Evolutionary conservation across 2,329 filamentous ascomycete genomes (phyloP).

Genomic region (Pseudocercospora musae): DNA sequence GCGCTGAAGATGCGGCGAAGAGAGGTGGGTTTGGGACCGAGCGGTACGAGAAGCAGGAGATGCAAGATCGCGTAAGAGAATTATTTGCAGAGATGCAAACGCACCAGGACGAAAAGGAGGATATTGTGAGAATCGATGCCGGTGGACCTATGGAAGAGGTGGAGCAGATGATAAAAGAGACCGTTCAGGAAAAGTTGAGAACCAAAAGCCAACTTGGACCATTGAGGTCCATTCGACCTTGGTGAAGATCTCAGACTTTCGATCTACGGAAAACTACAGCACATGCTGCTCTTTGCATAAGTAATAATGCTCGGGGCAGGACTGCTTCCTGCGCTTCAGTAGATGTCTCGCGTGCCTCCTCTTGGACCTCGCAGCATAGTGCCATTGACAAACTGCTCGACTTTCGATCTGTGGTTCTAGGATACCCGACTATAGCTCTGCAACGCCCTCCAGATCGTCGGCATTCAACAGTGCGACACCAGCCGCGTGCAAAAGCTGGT

Average conservation of each 20-base stretch:
- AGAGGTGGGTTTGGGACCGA: conserved; percentile 88
- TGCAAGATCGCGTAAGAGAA: conserved; percentile 75
- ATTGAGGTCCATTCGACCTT: conserved; percentile 18
- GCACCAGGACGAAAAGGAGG: conserved; percentile 48
- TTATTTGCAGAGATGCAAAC: conserved; percentile 59
- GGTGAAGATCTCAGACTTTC: conserved; percentile 7
- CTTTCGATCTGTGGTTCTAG: background rate
- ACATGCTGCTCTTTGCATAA: background rate
- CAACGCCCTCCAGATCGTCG: conserved; percentile 57
- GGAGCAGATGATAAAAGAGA: conserved; percentile 35
- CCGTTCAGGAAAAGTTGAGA: conserved; percentile 19
- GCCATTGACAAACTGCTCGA: background rate
- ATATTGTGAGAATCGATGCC: conserved; percentile 56
- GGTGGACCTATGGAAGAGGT: conserved; percentile 52
- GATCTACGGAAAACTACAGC: background rate
- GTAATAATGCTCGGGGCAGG: too few species aligned
- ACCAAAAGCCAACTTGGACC: background rate
- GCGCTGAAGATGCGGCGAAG: conserved; percentile 65
- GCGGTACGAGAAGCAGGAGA: conserved; percentile 78
- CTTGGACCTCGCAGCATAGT: background rate
- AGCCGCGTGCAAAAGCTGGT: conserved; percentile 55
- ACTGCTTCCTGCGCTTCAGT: background rate
- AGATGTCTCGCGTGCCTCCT: background rate
- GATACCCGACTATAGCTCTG: conserved; percentile 38
- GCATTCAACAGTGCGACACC: conserved; percentile 62